Evolutionary conservation across 2,329 filamentous ascomycete genomes (phyloP), one percentile per base, ranked within the genome.

Genomic region (Monosporascus sp.): DNA sequence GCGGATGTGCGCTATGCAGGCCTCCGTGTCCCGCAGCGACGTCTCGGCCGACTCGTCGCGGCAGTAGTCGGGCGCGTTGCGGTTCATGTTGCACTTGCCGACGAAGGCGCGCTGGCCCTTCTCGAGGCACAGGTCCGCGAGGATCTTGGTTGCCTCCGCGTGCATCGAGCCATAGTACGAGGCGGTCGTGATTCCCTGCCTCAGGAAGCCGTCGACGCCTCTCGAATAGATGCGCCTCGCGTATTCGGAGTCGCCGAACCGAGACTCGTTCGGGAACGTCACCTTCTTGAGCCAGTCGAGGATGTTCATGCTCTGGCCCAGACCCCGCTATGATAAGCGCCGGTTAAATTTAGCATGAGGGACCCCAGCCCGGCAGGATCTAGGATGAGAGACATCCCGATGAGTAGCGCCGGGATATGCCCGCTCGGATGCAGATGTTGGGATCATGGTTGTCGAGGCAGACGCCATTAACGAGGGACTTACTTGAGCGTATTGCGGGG

Each of bases 191-290:
- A 83, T 74, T 46, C 82, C 83, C 59, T 87, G 84, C 20, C 75
- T 72, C 11, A 89, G 72, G 54, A 85, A 80, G 1, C 80, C 82
- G 2, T 72, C 69, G 7, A 88, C 77, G 48, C 80, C 78, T 35
- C 69, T 64, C 1, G 69, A 62, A 62, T 86, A 87, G 35, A 79
- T 70, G 3, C 68, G 67, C 7, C 65, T 65, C 0, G 83, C 83
- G 60, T 88, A 80, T 1, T 59, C 67, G 0, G 72, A 61, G 58
- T 87, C 80, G 2, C 66, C 60, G 62, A 87, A 87, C 9, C 77
- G 79, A 4, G 83, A 78, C 65, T 88, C 85, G 57, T 82, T 77
- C 2, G 80, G 82, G 59, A 87, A 88, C 0, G 85, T 88, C 25
- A 85, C 73, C n/a, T 78, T 66, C 36, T 81, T 74, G 1, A 88